A percentile compares a stretch with the other conserved stretches of the same genome.
Evolutionary conservation across 23 red algal species (phyloP).

Genomic region (Gracilaria gracilis): DNA sequence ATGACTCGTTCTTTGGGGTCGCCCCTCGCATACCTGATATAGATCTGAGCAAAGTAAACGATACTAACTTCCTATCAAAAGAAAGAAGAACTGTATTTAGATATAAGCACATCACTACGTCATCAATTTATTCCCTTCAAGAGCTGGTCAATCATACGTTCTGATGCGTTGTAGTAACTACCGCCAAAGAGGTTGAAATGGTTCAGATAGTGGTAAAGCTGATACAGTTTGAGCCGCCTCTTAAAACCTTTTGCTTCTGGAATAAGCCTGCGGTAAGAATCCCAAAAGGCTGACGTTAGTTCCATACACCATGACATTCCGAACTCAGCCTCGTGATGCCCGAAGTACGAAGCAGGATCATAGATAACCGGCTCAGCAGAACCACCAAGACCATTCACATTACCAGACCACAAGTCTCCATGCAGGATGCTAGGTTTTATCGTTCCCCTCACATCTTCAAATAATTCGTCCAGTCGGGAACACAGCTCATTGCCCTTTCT

Average conservation of each 20-base stretch:
- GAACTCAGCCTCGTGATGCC: slow-evolving; percentile 94
- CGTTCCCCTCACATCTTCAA: slow-evolving; percentile 64
- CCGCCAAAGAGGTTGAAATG: slow-evolving; percentile 90
- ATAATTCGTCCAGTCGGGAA: slow-evolving; percentile 65
- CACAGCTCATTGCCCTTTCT: slow-evolving; percentile 66
- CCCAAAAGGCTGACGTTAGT: slow-evolving; percentile 68
- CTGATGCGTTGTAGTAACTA: slow-evolving; percentile 69
- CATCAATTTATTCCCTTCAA: slow-evolving; percentile 46
- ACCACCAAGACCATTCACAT: slow-evolving; percentile 52
- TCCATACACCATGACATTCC: slow-evolving; percentile 90
- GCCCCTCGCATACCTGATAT: neutral
- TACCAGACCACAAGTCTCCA: slow-evolving; percentile 98
- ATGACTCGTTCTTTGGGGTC: neutral
- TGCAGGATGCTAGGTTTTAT: slow-evolving; percentile 88
- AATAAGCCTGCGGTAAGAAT: slow-evolving; percentile 69
- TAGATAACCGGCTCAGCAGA: slow-evolving; percentile 77
- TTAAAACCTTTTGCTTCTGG: slow-evolving; percentile 69
- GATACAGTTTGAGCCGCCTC: slow-evolving; percentile 71
- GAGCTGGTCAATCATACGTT: slow-evolving; percentile 35
- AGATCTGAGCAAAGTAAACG: too few relatives aligned
- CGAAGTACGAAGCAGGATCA: slow-evolving; percentile 97
- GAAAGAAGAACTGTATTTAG: too few relatives aligned
- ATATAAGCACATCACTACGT: too few relatives aligned
- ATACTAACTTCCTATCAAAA: too few relatives aligned
- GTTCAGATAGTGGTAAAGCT: slow-evolving; percentile 82